Conservation (phyloP, 768 basidiomycete species). For the Crucibulum laeve region DNA sequence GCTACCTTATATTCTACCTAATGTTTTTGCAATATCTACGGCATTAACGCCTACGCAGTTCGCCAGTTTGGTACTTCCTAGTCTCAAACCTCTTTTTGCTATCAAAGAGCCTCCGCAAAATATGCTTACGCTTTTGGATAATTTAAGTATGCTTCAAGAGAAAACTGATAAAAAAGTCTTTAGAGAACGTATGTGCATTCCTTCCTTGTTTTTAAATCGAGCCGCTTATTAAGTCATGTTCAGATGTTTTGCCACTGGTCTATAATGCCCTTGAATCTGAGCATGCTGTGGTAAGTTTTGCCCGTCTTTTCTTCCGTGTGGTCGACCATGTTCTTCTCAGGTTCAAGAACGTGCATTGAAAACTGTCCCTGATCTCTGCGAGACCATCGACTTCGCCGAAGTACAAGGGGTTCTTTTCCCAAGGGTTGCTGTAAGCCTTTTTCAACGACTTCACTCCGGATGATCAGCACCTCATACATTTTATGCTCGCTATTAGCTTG, state of each 20-base stretch:
- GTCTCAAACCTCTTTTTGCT: constrained; percentile 83
- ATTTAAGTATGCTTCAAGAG: constrained; percentile 77
- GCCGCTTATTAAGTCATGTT: background rate
- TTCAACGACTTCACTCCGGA: background rate
- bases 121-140: constrained; percentile 91
- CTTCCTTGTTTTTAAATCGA: background rate
- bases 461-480: constrained; percentile 3
- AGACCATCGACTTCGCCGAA: constrained; percentile 92
- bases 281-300: constrained; percentile 61
- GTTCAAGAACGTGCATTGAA: constrained; percentile 91
- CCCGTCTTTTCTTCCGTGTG: background rate
- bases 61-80: constrained; percentile 74
- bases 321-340: constrained; percentile 28
- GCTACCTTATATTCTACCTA: constrained; percentile 92
- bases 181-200: constrained; percentile 84
- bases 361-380: constrained; percentile 82
- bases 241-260: constrained; percentile 94
- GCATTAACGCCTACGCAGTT: constrained; percentile 79
- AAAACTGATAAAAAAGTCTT: constrained; percentile 88
- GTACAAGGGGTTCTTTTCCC: constrained; percentile 89
- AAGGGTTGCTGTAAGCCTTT: constrained; percentile 74
- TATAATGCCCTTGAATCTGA: constrained; percentile 98
- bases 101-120: constrained; percentile 97
- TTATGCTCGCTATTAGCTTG: constrained; percentile 56
- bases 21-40: constrained; percentile 87